Conservation (phyloP, 139 green algal genomes). For the Eudorina sp. region DNA sequence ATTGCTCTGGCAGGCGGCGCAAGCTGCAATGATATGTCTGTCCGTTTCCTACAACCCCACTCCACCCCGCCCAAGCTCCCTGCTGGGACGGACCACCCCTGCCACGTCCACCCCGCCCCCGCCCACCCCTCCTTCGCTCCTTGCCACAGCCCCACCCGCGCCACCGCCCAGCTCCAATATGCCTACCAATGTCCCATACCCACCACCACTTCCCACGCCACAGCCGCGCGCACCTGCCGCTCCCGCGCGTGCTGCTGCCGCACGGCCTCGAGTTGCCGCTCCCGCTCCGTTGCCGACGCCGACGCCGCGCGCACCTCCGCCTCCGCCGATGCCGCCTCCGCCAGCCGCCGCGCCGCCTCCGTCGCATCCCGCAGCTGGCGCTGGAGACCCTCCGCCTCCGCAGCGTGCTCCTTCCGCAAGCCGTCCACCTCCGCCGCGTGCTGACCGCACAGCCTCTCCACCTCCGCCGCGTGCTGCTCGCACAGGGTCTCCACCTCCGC, state of each 20-base stretch:
- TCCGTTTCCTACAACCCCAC: too few relatives aligned
- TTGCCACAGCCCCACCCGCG: too few relatives aligned
- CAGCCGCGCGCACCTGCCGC: neutral
- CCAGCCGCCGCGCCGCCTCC: neutral
- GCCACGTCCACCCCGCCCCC: too few relatives aligned
- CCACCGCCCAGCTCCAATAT: too few relatives aligned
- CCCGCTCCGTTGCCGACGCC: neutral
- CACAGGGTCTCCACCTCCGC: conserved; percentile 41
- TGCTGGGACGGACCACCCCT: too few relatives aligned
- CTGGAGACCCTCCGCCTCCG: conserved; percentile 38
- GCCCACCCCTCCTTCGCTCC: too few relatives aligned
- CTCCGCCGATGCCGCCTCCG: neutral
- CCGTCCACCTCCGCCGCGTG: conserved; percentile 5
- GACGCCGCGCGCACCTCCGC: neutral
- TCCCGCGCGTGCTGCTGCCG: neutral
- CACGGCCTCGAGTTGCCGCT: neutral
- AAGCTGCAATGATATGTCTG: too few relatives aligned
- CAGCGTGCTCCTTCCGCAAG: conserved; percentile 1
- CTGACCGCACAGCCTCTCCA: neutral
- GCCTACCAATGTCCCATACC: too few relatives aligned
- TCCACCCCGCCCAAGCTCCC: too few relatives aligned
- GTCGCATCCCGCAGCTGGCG: conserved; percentile 1
- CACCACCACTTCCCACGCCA: neutral
- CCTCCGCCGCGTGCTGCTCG: neutral
- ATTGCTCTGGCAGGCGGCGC: too few relatives aligned